phyloP scores from a whole-genome alignment of 208 protist genomes.

The Trypanosoma rangeli region DNA sequence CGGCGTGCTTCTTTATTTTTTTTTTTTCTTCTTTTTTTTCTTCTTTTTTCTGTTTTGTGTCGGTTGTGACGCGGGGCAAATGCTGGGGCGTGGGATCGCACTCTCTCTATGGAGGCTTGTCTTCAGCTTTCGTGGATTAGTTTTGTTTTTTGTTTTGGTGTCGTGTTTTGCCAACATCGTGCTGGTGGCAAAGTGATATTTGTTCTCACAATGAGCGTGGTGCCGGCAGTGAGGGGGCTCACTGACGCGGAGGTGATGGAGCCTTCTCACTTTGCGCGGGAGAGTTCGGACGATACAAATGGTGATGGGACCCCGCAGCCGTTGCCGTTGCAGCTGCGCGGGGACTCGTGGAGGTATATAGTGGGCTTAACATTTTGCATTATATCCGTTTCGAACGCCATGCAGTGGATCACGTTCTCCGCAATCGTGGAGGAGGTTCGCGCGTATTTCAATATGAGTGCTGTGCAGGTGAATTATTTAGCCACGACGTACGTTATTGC shows the following conservation, averaged over 20 bases:
- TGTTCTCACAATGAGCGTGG: background rate
- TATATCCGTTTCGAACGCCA: constrained; percentile 65
- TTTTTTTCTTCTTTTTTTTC: constrained; percentile 26
- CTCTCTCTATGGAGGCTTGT: no score
- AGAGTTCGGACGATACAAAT: background rate
- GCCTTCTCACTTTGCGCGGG: background rate
- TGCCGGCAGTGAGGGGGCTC: background rate
- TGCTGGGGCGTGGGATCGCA: no score
- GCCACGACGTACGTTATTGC: constrained; percentile 74
- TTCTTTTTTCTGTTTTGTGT: background rate
- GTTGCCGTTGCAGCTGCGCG: constrained; percentile 6
- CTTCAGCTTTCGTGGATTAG: no score
- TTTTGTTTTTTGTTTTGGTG: no score
- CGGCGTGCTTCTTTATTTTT: no score
- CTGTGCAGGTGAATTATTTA: constrained; percentile 69
- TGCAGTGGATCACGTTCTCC: constrained; percentile 75
- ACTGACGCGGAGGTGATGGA: background rate
- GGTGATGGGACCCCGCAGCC: background rate
- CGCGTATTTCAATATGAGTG: constrained; percentile 55
- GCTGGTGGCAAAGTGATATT: background rate
- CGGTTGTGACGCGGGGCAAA: background rate
- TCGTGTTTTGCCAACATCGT: no score
- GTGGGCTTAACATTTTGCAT: constrained; percentile 55
- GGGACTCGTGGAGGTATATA: constrained; percentile 56
- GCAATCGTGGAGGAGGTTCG: constrained; percentile 57